Base-by-base conservation (phyloP, 305 asterid genomes). In the Ajuga reptans region DNA sequence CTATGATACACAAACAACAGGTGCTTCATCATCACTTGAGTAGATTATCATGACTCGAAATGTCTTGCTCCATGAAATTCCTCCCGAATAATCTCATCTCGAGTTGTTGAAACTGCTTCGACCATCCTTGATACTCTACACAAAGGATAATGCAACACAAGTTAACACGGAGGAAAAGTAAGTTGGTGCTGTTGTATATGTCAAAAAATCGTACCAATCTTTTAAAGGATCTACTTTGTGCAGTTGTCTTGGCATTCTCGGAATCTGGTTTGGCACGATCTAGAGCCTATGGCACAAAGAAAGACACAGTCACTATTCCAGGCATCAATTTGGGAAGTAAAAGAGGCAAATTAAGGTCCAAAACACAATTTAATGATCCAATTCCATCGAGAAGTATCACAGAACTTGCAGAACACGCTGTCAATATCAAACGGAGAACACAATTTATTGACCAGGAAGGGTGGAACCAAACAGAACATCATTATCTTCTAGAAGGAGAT, bases 241-340 rank as follows among this genome's bases (percentile, higher is more conserved):
- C 79, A 49, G 49, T 58, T 68, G 73, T 81, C 61, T 78, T 75
- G 64, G 76, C 70, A 69, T 75, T 77, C 76, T 88, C 96, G n/a
- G 80, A 77, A 72, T 85, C 95, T 37, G 95, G 91, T 79, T 78
- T 91, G 72, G 97, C 96, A 73, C 93, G 89, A 79, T 89, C 95
- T 33, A 91, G 81, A 62, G 95, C 90, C 96, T 89, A 78, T 58
- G 55, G 50, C 68, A 75, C 56, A 68, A 71, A 72, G 50, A 66
- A 49, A 77, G 46, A 75, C 63, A 52, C n/a, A 9, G 70, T 72
- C 53, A 73, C 42, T 65, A 65, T 29, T 58, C 5, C 52, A 54
- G 56, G 60, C 63, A 34, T 34, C 56, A 27, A 33, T 16, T 69
- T 70, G 11, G 58, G 54, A 58, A 2, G 64, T 18, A 27, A 56